Evolutionary conservation across 2,329 filamentous ascomycete genomes (phyloP).

Genomic region (Exophiala sideris): DNA sequence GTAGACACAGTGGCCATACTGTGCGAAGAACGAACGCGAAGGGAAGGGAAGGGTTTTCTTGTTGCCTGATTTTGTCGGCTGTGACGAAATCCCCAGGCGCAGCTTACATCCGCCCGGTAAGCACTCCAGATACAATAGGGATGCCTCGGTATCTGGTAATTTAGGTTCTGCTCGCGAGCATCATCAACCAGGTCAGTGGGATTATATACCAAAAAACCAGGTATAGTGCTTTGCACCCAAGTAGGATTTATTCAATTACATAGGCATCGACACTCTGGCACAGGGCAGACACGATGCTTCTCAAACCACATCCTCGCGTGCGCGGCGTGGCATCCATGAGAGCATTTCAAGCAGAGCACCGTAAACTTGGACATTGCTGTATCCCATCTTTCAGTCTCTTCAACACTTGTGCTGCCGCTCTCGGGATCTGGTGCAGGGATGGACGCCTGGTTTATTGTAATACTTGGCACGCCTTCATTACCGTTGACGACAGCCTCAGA

Average conservation of each 20-base stretch:
- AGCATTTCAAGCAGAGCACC: constrained; percentile 61
- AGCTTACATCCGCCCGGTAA: too few relatives aligned
- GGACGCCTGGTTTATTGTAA: background rate
- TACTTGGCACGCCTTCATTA: constrained; percentile 1
- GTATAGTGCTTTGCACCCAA: too few relatives aligned
- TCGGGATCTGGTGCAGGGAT: constrained; percentile 5
- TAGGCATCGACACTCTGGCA: constrained; percentile 54
- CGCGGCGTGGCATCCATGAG: constrained; percentile 62
- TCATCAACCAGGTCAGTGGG: too few relatives aligned
- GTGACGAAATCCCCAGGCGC: background rate
- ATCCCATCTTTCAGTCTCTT: constrained; percentile 34
- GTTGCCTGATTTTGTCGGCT: constrained; percentile 12
- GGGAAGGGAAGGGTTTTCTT: background rate
- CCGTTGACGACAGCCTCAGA: background rate
- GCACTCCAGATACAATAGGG: too few relatives aligned
- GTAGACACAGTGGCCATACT: constrained; percentile 19
- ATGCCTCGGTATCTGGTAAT: too few relatives aligned
- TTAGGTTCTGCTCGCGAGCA: too few relatives aligned
- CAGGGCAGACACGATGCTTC: constrained; percentile 53
- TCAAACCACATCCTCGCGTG: constrained; percentile 62
- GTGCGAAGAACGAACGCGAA: background rate
- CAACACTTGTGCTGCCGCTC: constrained; percentile 7
- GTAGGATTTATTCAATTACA: constrained; percentile 36
- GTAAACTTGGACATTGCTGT: constrained; percentile 52
- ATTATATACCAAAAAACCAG: too few relatives aligned